Conservation (phyloP, 176 grass and related monocot species). For the Triticum urartu region DNA sequence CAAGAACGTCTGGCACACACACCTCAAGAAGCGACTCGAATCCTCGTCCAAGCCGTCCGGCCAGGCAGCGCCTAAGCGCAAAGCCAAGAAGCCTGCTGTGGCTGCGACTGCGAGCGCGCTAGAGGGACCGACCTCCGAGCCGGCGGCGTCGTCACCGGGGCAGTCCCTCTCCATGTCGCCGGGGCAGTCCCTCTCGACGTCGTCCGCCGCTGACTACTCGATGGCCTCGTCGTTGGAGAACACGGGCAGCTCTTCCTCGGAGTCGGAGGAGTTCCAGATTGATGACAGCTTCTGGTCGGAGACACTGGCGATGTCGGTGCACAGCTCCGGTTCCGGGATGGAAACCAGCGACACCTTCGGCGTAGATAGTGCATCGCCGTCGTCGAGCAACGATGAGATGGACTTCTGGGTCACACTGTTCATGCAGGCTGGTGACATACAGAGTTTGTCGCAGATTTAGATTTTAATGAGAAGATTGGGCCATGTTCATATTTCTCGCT, state of each 20-base stretch:
- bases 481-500: background rate
- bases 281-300: slow-evolving; percentile 78
- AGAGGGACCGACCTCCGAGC: background rate
- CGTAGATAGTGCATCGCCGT: background rate
- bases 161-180: slow-evolving; percentile 34
- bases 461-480: slow-evolving; percentile 2
- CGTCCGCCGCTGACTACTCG: slow-evolving; percentile 10
- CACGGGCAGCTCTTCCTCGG: slow-evolving; percentile 51
- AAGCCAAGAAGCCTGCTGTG: slow-evolving; percentile 16
- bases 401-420: slow-evolving; percentile 73
- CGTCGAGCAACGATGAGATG: slow-evolving; percentile 40
- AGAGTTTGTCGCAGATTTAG: slow-evolving; percentile 36
- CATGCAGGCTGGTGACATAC: slow-evolving; percentile 51
- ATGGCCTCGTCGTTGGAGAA: slow-evolving; percentile 31
- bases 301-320: slow-evolving; percentile 41
- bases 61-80: slow-evolving; percentile 16
- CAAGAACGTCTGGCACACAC: slow-evolving; percentile 81
- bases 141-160: slow-evolving; percentile 17
- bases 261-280: slow-evolving; percentile 43
- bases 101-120: background rate
- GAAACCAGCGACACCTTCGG: slow-evolving; percentile 4
- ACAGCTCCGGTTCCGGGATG: slow-evolving; percentile 11
- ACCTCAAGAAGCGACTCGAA: slow-evolving; percentile 63
- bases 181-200: slow-evolving; percentile 30
- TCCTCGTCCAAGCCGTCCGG: background rate